These are phyloP conservation scores for Boletellus emodensis DNA, from an alignment of 768 basidiomycete species.

Conservation along the genomic window DNA sequence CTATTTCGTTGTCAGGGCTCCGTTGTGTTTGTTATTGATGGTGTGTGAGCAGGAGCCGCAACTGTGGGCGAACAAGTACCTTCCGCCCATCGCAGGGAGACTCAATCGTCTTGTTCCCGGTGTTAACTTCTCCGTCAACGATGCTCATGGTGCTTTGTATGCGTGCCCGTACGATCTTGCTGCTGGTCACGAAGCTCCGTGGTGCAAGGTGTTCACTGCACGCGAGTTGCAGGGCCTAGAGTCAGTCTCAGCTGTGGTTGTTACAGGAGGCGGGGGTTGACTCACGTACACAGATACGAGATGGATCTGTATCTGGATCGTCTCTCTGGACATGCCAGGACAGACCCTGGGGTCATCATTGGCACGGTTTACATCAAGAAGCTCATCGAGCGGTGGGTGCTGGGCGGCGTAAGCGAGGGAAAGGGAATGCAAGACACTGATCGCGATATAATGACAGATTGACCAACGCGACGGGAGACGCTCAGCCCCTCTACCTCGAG, in stretches of 20 bases:
- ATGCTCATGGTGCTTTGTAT: slow-evolving; percentile 38
- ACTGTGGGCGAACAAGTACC: slow-evolving; percentile 34
- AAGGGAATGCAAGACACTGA: background rate
- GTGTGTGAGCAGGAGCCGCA: slow-evolving; percentile 5
- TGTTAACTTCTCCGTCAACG: slow-evolving; percentile 27
- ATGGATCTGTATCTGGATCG: slow-evolving; percentile 34
- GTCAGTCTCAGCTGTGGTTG: slow-evolving; percentile 20
- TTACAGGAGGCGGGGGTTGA: background rate
- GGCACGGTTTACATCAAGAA: slow-evolving; percentile 38
- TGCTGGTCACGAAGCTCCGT: slow-evolving; percentile 32
- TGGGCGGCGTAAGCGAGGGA: background rate
- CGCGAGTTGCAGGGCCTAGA: slow-evolving; percentile 35
- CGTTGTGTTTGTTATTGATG: too few relatives aligned
- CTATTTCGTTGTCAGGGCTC: background rate
- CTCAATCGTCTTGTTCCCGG: slow-evolving; percentile 34
- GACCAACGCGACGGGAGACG: slow-evolving; percentile 29
- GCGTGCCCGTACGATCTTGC: slow-evolving; percentile 42
- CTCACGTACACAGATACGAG: slow-evolving; percentile 29
- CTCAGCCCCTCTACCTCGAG: slow-evolving; percentile 33
- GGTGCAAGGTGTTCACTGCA: slow-evolving; percentile 37
- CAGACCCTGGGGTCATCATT: slow-evolving; percentile 30
- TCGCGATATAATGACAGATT: slow-evolving; percentile 19
- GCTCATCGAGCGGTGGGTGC: slow-evolving; percentile 35
- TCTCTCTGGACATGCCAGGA: slow-evolving; percentile 31
- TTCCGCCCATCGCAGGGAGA: slow-evolving; percentile 34